Percentiles rank a stretch among this genome's conserved stretches.
phyloP scores from a whole-genome alignment of 2,329 filamentous ascomycete species.

The Neocucurbitaria cava region DNA sequence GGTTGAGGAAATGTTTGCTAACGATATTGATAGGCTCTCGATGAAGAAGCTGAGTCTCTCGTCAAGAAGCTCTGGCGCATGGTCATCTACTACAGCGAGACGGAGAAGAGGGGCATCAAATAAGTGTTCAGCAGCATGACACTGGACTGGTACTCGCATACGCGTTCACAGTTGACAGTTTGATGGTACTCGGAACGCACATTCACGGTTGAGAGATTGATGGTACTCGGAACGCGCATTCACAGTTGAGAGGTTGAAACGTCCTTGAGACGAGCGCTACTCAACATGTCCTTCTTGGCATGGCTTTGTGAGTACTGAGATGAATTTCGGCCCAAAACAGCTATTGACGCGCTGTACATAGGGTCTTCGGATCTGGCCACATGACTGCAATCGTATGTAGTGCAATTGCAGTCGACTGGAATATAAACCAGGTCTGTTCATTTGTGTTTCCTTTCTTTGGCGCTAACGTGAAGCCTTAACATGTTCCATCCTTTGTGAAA shows the following conservation, averaged over 20 bases:
- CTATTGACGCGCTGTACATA: slow-evolving; percentile 28
- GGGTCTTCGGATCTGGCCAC: slow-evolving; percentile 30
- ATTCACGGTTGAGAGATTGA: not conserved
- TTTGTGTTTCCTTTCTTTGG: not conserved
- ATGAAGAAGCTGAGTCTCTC: slow-evolving; percentile 91
- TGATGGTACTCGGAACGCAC: not conserved
- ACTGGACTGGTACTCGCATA: not conserved
- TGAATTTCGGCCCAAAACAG: slow-evolving; percentile 6
- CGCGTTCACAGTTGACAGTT: not conserved
- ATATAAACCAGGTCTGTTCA: slow-evolving; percentile 2
- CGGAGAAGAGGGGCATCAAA: slow-evolving; percentile 82
- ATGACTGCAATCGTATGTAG: slow-evolving; percentile 14
- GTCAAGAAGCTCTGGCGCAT: slow-evolving; percentile 98
- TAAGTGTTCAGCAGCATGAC: not conserved
- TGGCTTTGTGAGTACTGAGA: slow-evolving; percentile 22
- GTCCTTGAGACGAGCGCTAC: not conserved
- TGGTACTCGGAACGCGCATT: not conserved
- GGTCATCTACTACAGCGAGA: slow-evolving; percentile 97
- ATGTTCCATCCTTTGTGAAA: not conserved
- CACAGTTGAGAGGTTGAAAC: not conserved
- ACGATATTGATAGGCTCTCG: slow-evolving; percentile 70
- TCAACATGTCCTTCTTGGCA: not conserved
- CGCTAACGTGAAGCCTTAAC: not conserved
- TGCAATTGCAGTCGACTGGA: slow-evolving; percentile 6
- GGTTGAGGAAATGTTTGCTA: slow-evolving; percentile 37